A percentile compares a stretch with the other conserved stretches of the same genome.
Conservation (phyloP, 2,329 filamentous ascomycete genomes). For the Xylariales sp. region DNA sequence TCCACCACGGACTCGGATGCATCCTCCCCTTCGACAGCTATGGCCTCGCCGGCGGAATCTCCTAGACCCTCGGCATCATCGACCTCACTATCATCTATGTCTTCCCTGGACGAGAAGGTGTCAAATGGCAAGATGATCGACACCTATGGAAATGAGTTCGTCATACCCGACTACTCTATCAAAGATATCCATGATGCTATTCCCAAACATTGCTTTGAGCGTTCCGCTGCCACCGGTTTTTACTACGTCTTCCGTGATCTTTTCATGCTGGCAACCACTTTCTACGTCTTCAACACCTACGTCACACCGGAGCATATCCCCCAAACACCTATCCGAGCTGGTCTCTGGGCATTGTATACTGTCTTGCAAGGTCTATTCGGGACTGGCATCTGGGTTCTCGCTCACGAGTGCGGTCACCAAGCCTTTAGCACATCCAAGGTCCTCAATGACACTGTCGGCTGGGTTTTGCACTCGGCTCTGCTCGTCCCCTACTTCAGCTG, state of each 20-base stretch:
- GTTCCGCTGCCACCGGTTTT: conserved; percentile 71
- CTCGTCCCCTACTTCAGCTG: conserved; percentile 98
- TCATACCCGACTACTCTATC: conserved; percentile 92
- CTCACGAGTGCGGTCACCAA: conserved; percentile 97
- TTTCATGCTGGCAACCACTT: conserved; percentile 66
- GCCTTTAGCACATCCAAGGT: conserved; percentile 90
- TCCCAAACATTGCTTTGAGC: conserved; percentile 93
- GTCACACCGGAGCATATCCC: conserved; percentile 82
- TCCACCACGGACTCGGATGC: conserved; percentile 37
- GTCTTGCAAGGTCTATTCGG: conserved; percentile 87
- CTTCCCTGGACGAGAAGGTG: conserved; percentile 54
- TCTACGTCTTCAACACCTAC: conserved; percentile 85
- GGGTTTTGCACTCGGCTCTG: conserved; percentile 82
- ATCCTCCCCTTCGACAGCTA: conserved; percentile 50
- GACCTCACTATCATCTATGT: conserved; percentile 88
- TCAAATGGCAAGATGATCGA: conserved; percentile 67
- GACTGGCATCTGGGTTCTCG: conserved; percentile 93
- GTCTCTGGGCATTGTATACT: conserved; percentile 62
- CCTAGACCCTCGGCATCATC: conserved; percentile 67
- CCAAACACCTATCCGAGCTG: conserved; percentile 60
- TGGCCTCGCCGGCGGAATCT: conserved; percentile 55
- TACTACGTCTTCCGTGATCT: conserved; percentile 83
- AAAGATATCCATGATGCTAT: conserved; percentile 97
- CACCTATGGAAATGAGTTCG: conserved; percentile 92
- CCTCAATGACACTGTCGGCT: conserved; percentile 89